Evolutionary conservation across 2,329 filamentous ascomycete genomes (phyloP), one percentile per base, ranked within the genome.

Genomic region (Dothistroma septosporum): DNA sequence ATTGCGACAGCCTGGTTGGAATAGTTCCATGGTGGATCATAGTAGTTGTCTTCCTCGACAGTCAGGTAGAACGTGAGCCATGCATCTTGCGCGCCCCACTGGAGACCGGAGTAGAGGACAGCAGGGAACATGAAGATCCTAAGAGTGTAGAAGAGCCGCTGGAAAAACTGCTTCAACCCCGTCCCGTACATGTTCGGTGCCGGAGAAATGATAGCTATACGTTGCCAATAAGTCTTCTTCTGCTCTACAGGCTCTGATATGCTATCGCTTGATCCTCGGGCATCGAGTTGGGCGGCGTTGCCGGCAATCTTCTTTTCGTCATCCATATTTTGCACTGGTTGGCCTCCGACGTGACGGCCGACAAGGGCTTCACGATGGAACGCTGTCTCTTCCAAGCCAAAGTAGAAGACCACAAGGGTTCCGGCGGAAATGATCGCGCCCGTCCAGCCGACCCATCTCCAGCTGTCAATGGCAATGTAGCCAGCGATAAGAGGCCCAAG

Each of bases 21-120:
- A 68, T 85, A 86, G 69, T 83, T 79, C 78, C 81, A 85, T 0
- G 83, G 83, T 10, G 75, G 72, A 0, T 73, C 78, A 28, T 79
- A 80, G 79, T 82, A 85, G 64, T 79, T 79, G 62, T 84, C 82
- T 65, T 85, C 81, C 67, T 84, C 78, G 1, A 85, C 77, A 0
- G 83, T 85, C 33, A 84, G 74, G 63, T 85, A 85, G 68, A 86
- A 85, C 1, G 81, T 82, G 22, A 86, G 73, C 72, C 83, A 85
- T n/a, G 83, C 82, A 64, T 85, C 83, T 69, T 85, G 83, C 32
- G 81, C 76, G 4, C 83, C 83, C 83, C 83, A 85, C 67, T 85
- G 83, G 24, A 85, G 70, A 9, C 83, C 83, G 2, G 82, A 81
- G 62, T 81, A 85, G 63, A 83, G 77, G 10, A 85, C 82, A 1